phyloP scores from a whole-genome alignment of 306 rosid genomes.

The Astragalus membranaceus region DNA sequence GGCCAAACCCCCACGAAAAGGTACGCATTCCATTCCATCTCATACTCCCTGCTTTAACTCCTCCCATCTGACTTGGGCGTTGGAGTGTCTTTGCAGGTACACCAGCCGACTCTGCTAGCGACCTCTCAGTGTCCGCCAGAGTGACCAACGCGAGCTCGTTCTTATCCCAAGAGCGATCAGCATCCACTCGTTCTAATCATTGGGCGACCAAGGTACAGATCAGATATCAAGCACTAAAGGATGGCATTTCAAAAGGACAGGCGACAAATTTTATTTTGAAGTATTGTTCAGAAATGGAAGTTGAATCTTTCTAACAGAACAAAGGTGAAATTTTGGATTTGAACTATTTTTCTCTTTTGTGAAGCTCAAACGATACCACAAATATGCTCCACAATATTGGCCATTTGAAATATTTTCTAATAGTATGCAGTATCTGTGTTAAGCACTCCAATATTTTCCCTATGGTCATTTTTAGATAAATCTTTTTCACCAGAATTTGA shows the following conservation, averaged over 20 bases:
- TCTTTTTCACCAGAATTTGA: background rate
- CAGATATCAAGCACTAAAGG: background rate
- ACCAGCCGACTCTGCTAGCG: too few relatives aligned
- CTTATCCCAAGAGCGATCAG: too few relatives aligned
- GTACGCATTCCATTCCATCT: too few relatives aligned
- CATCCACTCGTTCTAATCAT: too few relatives aligned
- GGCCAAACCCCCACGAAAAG: too few relatives aligned
- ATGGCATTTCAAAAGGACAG: slow-evolving; percentile 2
- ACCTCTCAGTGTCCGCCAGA: too few relatives aligned
- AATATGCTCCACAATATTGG: background rate
- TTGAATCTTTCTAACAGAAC: background rate
- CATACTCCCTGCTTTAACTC: too few relatives aligned
- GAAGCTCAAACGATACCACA: background rate
- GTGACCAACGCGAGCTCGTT: too few relatives aligned
- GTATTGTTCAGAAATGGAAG: background rate
- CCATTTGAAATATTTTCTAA: background rate
- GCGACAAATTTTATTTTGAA: background rate
- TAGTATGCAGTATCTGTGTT: background rate
- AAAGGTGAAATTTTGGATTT: background rate
- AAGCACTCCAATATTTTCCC: background rate
- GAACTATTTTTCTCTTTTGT: background rate
- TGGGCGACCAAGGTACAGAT: too few relatives aligned
- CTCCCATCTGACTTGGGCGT: too few relatives aligned
- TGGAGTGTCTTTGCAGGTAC: too few relatives aligned
- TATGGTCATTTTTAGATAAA: background rate